Base-by-base conservation (phyloP, 768 basidiomycete genomes). In the Lepiota venenata region DNA sequence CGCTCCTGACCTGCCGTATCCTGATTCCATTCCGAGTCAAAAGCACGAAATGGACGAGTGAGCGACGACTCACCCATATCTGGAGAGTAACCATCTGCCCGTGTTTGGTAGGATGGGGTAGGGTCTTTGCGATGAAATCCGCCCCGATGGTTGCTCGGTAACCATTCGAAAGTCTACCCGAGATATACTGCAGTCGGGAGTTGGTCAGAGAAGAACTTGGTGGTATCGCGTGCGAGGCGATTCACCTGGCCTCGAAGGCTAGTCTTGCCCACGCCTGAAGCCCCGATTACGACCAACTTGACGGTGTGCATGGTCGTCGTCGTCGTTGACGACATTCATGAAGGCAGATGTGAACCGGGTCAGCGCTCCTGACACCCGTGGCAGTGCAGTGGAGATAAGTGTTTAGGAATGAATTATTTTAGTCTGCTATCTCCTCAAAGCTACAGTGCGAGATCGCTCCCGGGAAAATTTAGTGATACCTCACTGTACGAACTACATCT, bases 1-100 rank as follows among this genome's bases (percentile, higher is more conserved):
- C 92, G 82, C 62, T 94, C 91, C 66, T 94, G 92, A 2, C 92
- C 91, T 1, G 90, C 88, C 0, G 89, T 92, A 63, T 93, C 91
- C 86, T 91, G 60, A 18, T 55, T 42, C 15, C 22, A 29, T 50
- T 56, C 43, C 10, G 32, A 56, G 53, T 41, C 36, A 27, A 32
- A 18, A 15, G 5, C 22, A 16, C 22, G n/a, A 41, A 22, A 22
- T 25, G 20, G 27, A 36, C 16, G 29, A 25, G 42, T 8, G 25
- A 14, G 27, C 38, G 58, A 59, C 27, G 43, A 71, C 60, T 56
- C 36, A 77, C 77, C 78, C 76, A 78, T 39, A 78, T 88, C 66
- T 90, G 87, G 55, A 93, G 71, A 8, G 80, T 81, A 8, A 93
- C 77, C 1, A 73, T 67, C 60, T 88, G 79, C 5, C 73, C 79